Evolutionary conservation across 371 early-diverging fungal species (phyloP).

Genomic region (Phascolomyces articulosus): DNA sequence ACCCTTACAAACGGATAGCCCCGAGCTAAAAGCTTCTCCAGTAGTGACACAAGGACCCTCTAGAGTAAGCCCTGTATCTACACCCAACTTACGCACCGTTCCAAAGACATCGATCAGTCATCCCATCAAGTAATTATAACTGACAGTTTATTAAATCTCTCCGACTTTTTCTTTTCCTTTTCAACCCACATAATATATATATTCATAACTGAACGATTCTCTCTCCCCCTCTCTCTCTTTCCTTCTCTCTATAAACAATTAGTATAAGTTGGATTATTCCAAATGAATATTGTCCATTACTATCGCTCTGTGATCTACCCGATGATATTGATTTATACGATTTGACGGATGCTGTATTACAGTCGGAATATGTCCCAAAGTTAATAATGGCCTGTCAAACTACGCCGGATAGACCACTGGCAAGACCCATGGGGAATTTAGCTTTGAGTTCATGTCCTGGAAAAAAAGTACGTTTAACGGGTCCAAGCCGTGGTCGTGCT

Average conservation of each 20-base stretch:
- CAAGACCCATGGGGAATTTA: conserved; percentile 53
- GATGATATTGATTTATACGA: conserved; percentile 41
- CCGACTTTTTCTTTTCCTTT: no score
- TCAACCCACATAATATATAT: no score
- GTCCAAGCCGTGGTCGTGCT: conserved; percentile 78
- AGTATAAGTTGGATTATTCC: conserved; percentile 66
- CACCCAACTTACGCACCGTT: conserved; percentile 9
- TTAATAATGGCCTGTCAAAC: conserved; percentile 12
- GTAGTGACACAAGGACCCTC: not conserved
- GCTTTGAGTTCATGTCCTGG: conserved; percentile 83
- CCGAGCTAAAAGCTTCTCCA: conserved; percentile 9
- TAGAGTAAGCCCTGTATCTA: not conserved
- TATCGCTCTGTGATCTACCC: conserved; percentile 36
- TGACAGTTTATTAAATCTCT: no score
- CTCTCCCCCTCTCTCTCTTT: no score
- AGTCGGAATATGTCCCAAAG: conserved; percentile 10
- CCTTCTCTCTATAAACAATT: no score
- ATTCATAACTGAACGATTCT: no score
- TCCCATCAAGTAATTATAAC: conserved; percentile 52
- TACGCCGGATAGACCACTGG: not conserved
- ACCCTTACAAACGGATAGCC: conserved; percentile 4
- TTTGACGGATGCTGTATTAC: conserved; percentile 37
- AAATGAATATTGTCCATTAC: conserved; percentile 35
- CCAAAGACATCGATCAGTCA: conserved; percentile 59
- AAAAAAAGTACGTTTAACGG: conserved; percentile 79